phyloP scores from a whole-genome alignment of 306 rosid genomes.

The Glycine latifolia region DNA sequence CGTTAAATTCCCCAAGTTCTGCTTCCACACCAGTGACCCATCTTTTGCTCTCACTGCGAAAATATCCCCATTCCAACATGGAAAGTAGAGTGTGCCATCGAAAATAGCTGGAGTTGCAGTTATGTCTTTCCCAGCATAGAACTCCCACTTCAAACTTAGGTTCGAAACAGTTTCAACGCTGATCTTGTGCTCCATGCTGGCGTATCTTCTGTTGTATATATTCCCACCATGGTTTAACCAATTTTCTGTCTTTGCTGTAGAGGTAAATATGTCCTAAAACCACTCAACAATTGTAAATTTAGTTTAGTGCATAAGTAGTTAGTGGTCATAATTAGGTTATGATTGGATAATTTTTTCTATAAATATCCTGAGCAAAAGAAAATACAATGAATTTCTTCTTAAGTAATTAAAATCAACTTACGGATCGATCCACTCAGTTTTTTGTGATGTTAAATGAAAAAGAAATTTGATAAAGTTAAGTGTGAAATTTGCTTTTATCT shows the following conservation, averaged over 20 bases:
- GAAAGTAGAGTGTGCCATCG: constrained; percentile 59
- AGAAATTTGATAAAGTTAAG: too few relatives aligned
- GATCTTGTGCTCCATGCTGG: constrained; percentile 60
- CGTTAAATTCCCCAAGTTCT: constrained; percentile 51
- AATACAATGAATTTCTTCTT: too few relatives aligned
- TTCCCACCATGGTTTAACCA: constrained; percentile 81
- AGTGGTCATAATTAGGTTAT: too few relatives aligned
- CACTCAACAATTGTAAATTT: background rate
- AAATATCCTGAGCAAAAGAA: too few relatives aligned
- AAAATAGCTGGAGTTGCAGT: constrained; percentile 64
- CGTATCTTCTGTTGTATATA: constrained; percentile 68
- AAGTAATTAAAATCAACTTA: too few relatives aligned
- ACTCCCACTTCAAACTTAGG: constrained; percentile 62
- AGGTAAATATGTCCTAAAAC: background rate
- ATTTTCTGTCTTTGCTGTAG: constrained; percentile 27
- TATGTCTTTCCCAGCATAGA: constrained; percentile 64
- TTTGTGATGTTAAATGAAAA: too few relatives aligned
- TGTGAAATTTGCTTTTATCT: too few relatives aligned
- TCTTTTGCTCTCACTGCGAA: constrained; percentile 52
- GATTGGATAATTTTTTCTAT: too few relatives aligned
- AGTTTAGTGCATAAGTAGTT: too few relatives aligned
- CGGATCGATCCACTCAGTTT: too few relatives aligned
- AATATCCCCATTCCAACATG: constrained; percentile 70
- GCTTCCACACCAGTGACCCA: constrained; percentile 45
- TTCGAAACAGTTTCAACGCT: constrained; percentile 44